Base-by-base conservation (phyloP, 2,329 filamentous ascomycete genomes). In the Monosporascus sp. region DNA sequence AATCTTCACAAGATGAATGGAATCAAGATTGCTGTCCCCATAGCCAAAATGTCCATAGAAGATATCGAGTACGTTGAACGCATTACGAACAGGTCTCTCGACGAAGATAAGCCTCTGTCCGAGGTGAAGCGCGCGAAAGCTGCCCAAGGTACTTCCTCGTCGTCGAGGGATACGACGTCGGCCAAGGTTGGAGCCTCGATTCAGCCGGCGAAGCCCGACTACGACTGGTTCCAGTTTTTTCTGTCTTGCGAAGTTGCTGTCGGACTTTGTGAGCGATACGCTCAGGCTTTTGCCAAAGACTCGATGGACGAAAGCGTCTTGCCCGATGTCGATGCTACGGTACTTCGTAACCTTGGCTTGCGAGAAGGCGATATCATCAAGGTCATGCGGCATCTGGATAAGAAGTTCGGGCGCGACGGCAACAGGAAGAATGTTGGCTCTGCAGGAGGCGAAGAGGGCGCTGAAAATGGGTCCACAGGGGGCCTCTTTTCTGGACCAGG, bases 191-290 rank as follows among this genome's bases (percentile, higher is more conserved):
- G 87, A 14, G 86, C 82, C n/a, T 80, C 80, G 2, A 74, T 91
- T 35, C 79, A 87, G 59, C 74, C 77, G 47, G 69, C 73, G 22
- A 87, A 86, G 70, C 78, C 88, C 1, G 87, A 94, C 48, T 96
- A 97, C 68, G 94, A 99, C 69, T 99, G 94, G 94, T 99, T 99
- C 66, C 91, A 97, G 68, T 97, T 99, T 75, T 99, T 99, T 78
- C 76, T 99, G 41, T 85, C 86, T 58, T 95, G 91, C 68, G 93
- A 96, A 47, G 91, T 97, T 63, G 88, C 91, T 45, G 89, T 93
- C 48, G 90, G 95, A 54, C 86, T 96, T 46, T 99, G 94, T 71
- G 93, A 97, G 72, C 84, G 94, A 52, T 99, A 99, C 67, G 87
- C 92, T 1, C 89, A 91, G 65, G 90, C 91, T 2, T 99, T 99